Evolutionary conservation across 148 eudicot genomes (phyloP).

Genomic region (Rhododendron mucronatum): DNA sequence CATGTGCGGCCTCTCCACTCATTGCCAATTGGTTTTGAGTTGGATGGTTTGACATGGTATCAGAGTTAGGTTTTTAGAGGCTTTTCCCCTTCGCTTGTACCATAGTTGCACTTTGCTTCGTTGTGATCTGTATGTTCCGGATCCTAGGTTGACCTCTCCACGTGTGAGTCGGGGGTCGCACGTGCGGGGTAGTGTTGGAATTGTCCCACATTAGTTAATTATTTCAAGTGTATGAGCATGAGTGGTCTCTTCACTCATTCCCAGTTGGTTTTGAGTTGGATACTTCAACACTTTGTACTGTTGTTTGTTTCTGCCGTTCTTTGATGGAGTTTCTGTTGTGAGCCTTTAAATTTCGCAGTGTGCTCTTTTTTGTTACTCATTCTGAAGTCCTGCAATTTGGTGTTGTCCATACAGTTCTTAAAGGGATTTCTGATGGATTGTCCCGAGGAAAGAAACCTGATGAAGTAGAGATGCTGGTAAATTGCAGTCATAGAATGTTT

Average conservation of each 20-base stretch:
- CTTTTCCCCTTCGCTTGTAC: background rate
- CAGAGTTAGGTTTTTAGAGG: background rate
- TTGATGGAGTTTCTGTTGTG: background rate
- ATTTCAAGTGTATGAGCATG: background rate
- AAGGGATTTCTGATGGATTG: slow-evolving; percentile 81
- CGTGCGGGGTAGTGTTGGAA: background rate
- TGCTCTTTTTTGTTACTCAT: background rate
- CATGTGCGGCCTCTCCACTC: too few species aligned
- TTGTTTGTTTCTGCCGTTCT: background rate
- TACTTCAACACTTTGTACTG: background rate
- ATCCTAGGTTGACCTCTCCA: background rate
- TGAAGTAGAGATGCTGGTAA: slow-evolving; percentile 67
- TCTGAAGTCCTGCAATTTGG: background rate
- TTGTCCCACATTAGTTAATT: too few species aligned
- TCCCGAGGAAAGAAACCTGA: slow-evolving; percentile 82
- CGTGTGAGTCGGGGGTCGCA: background rate
- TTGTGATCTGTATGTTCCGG: background rate
- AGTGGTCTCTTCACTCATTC: background rate
- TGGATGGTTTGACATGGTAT: too few species aligned
- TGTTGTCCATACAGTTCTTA: slow-evolving; percentile 48
- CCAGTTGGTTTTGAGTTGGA: background rate
- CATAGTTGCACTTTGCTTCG: background rate
- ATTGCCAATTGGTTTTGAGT: too few species aligned
- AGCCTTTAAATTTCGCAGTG: background rate
- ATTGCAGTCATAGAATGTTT: background rate